These are phyloP conservation scores for Athelia sp. DNA, from an alignment of 1,284 basidiomycete genomes.

Conservation along the genomic window DNA sequence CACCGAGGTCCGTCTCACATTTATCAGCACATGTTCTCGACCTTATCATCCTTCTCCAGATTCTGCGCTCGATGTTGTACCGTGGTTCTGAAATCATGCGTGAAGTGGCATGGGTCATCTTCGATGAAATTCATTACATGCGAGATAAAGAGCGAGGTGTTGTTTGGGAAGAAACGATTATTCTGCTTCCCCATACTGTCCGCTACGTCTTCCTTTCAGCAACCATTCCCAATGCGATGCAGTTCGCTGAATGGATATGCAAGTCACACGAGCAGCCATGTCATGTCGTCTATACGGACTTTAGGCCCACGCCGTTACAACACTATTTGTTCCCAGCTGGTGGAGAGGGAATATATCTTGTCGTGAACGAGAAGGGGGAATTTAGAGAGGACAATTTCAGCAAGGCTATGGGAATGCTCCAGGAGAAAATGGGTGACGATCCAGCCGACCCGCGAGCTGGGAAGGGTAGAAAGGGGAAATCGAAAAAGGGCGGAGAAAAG, in stretches of 20 bases:
- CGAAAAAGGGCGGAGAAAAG: constrained; percentile 85
- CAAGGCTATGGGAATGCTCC: constrained; percentile 95
- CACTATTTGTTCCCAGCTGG: constrained; percentile 98
- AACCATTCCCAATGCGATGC: constrained; percentile 99
- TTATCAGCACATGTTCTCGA: not conserved
- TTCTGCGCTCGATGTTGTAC: constrained; percentile 98
- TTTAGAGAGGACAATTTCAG: constrained; percentile 98
- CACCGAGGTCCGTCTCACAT: constrained; percentile 72
- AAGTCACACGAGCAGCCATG: constrained; percentile 97
- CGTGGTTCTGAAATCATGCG: constrained; percentile 99
- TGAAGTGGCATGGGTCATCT: constrained; percentile 99
- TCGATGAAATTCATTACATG: constrained; percentile 99
- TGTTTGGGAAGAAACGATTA: constrained; percentile 93
- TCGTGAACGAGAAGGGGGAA: constrained; percentile 96
- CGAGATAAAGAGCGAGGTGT: constrained; percentile 91
- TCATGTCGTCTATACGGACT: constrained; percentile 99
- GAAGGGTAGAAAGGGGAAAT: constrained; percentile 85
- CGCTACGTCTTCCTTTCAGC: constrained; percentile 99
- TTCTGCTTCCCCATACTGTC: constrained; percentile 92
- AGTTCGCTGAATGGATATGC: constrained; percentile 99
- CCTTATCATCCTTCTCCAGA: constrained; percentile 41
- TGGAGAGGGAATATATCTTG: constrained; percentile 95
- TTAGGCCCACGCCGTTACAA: constrained; percentile 95
- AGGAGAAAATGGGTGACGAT: constrained; percentile 86
- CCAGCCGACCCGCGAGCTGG: constrained; percentile 77